Conservation (phyloP, 2,329 filamentous ascomycete genomes). For the Amylocarpus encephaloides region DNA sequence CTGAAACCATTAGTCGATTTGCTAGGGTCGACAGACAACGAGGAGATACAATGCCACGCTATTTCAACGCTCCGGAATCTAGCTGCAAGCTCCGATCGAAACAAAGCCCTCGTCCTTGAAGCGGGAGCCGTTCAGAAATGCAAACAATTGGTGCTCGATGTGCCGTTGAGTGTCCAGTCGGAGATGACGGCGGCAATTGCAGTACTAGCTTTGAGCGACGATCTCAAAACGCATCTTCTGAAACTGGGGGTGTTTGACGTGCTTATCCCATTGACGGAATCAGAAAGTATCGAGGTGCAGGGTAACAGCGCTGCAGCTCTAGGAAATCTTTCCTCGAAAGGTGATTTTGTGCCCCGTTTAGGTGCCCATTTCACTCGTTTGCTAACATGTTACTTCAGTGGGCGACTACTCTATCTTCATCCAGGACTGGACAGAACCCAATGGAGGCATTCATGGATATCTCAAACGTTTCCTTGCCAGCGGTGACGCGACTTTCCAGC, state of each 20-base stretch:
- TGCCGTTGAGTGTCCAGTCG: conserved; percentile 89
- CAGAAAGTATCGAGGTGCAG: conserved; percentile 94
- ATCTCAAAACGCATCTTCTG: conserved; percentile 85
- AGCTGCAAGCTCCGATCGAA: conserved; percentile 91
- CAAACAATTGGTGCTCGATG: conserved; percentile 90
- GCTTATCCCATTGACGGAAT: conserved; percentile 89
- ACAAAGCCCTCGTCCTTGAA: conserved; percentile 95
- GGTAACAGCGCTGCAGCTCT: conserved; percentile 95
- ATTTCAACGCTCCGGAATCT: conserved; percentile 95
- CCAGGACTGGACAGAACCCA: conserved; percentile 85
- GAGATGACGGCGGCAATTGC: conserved; percentile 99
- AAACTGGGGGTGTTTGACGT: conserved; percentile 95
- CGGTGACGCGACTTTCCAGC: conserved; percentile 94
- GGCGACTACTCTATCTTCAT: conserved; percentile 96
- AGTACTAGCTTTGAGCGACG: conserved; percentile 89
- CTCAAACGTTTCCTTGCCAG: conserved; percentile 87
- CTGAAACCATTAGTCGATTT: conserved; percentile 89
- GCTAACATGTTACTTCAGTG: conserved; percentile 54
- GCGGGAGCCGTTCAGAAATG: conserved; percentile 97
- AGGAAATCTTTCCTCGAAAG: conserved; percentile 94
- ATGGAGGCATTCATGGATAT: conserved; percentile 93
- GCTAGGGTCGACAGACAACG: conserved; percentile 90
- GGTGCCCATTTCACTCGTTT: not conserved
- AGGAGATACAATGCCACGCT: conserved; percentile 97
- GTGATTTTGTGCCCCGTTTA: conserved; percentile 41